Evolutionary conservation across 805 yeast genomes (phyloP).

Genomic region (Candida sanyiensis): DNA sequence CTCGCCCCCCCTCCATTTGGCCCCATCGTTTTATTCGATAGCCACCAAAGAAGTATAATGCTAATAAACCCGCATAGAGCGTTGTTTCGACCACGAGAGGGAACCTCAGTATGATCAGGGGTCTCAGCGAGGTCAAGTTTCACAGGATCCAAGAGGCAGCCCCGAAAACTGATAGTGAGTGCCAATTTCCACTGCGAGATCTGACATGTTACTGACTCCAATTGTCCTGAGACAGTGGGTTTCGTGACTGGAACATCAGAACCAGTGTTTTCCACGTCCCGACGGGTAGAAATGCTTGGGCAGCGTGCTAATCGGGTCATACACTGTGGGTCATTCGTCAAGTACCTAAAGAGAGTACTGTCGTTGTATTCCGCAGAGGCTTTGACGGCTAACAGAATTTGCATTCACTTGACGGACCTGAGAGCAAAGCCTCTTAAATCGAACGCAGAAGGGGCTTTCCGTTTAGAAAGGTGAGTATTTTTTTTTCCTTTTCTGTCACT

Average conservation of each 20-base stretch:
- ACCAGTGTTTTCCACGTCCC: no score
- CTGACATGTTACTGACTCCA: no score
- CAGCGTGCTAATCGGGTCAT: no score
- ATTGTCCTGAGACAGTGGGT: no score
- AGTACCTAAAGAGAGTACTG: no score
- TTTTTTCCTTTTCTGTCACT: not conserved
- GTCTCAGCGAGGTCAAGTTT: constrained; percentile 71
- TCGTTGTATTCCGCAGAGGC: not conserved
- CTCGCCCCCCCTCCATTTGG: constrained; percentile 24
- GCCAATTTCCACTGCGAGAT: not conserved
- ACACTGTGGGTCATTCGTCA: no score
- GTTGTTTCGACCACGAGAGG: constrained; percentile 58
- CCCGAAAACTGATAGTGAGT: constrained; percentile 42
- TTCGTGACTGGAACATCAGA: no score
- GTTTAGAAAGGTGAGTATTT: constrained; percentile 53
- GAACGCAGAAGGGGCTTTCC: constrained; percentile 80
- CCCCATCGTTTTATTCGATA: no score
- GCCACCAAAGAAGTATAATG: no score
- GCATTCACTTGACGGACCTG: constrained; percentile 66
- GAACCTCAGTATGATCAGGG: constrained; percentile 58
- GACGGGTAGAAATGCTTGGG: no score
- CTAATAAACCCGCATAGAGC: no score
- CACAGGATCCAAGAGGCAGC: constrained; percentile 75
- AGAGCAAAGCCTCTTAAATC: constrained; percentile 72
- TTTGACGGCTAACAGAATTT: not conserved